Conservation (phyloP, 2,329 filamentous ascomycete species). For the Chrysoporthe cubensis region DNA sequence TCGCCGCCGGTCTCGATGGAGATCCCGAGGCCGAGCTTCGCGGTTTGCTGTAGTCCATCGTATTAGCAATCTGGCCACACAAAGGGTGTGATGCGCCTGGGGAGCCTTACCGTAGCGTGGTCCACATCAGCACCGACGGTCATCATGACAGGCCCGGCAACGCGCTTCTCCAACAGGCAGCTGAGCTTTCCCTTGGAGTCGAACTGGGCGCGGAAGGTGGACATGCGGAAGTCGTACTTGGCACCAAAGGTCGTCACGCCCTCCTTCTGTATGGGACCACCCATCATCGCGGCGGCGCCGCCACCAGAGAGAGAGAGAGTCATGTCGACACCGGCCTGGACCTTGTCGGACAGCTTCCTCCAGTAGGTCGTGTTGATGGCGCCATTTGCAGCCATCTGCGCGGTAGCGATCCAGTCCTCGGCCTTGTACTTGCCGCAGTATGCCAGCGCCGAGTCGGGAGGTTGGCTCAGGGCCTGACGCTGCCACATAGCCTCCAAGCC, state of each 20-base stretch:
- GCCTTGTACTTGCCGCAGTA: slow-evolving; percentile 93
- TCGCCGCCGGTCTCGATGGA: slow-evolving; percentile 86
- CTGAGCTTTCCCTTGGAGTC: slow-evolving; percentile 94
- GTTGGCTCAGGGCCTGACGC: slow-evolving; percentile 78
- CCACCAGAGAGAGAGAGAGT: slow-evolving; percentile 78
- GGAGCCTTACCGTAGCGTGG: slow-evolving; percentile 79
- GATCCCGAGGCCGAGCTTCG: slow-evolving; percentile 92
- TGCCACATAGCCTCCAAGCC: slow-evolving; percentile 96
- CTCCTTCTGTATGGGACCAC: slow-evolving; percentile 77
- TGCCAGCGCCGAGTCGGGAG: slow-evolving; percentile 87
- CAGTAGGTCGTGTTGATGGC: slow-evolving; percentile 92
- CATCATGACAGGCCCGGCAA: slow-evolving; percentile 88
- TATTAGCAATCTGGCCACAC: slow-evolving; percentile 35
- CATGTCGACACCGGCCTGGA: slow-evolving; percentile 94
- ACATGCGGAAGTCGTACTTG: slow-evolving; percentile 98
- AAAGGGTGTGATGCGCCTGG: not conserved
- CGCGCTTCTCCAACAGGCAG: slow-evolving; percentile 92
- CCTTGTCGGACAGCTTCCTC: slow-evolving; percentile 88
- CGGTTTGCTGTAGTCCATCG: slow-evolving; percentile 70
- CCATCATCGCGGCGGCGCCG: slow-evolving; percentile 70
- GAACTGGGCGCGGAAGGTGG: slow-evolving; percentile 92
- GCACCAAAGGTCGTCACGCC: slow-evolving; percentile 89
- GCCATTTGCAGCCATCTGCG: slow-evolving; percentile 86
- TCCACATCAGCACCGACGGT: slow-evolving; percentile 97
- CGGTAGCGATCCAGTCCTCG: slow-evolving; percentile 89